These are phyloP conservation scores for Oryza officinalis DNA, from an alignment of 176 grass and related monocot species.

Conservation along the genomic window DNA sequence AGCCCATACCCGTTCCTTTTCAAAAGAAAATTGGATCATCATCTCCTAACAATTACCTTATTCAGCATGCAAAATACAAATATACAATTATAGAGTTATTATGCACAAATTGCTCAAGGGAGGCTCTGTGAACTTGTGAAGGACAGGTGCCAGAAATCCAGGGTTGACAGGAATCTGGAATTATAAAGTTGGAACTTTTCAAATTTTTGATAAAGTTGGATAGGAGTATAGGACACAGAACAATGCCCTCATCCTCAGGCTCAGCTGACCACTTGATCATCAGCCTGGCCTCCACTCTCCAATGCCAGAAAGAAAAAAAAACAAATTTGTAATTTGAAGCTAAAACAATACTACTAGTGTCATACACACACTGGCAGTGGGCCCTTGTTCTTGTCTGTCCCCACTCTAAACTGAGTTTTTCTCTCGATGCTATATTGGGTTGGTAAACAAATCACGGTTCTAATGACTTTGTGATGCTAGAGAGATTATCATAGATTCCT, in stretches of 20 bases:
- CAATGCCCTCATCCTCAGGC: slow-evolving; percentile 27
- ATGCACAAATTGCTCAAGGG: not conserved
- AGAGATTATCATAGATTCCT: slow-evolving; percentile 17
- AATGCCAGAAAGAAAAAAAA: not conserved
- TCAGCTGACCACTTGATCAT: not conserved
- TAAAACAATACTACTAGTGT: not conserved
- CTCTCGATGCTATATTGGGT: not conserved
- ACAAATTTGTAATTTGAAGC: not conserved
- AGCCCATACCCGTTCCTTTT: not conserved
- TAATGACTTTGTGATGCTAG: not conserved
- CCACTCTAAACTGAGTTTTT: not conserved
- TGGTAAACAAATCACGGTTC: not conserved
- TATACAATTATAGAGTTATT: not conserved
- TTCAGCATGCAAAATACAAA: not conserved
- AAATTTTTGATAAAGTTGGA: not conserved
- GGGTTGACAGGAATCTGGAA: slow-evolving; percentile 23
- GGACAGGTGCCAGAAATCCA: slow-evolving; percentile 32
- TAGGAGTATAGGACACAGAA: not conserved
- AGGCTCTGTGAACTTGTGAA: not conserved
- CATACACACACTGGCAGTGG: not conserved
- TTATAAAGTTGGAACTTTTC: not conserved
- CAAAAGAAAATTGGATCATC: not conserved
- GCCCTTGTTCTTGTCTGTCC: not conserved
- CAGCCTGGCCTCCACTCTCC: not conserved
- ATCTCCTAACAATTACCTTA: not conserved